A percentile compares a stretch with the other conserved stretches of the same genome.
Evolutionary conservation across 768 basidiomycete species (phyloP).

Genomic region (Lentinula edodes): DNA sequence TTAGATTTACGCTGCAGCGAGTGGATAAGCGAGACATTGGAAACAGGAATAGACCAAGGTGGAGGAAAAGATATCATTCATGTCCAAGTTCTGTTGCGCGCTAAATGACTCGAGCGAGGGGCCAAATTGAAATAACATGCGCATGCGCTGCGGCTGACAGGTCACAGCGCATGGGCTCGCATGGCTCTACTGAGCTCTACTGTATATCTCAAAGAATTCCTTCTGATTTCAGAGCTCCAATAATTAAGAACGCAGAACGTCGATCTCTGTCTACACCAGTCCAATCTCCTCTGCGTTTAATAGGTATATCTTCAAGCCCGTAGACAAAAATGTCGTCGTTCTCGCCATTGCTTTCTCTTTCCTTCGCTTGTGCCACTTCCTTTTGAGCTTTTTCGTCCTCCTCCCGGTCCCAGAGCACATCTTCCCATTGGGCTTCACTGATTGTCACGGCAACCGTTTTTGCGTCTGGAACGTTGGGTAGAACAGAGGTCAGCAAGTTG

Average conservation of each 20-base stretch:
- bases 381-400: conserved; percentile 40
- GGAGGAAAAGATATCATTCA: neutral
- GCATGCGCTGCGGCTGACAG: neutral
- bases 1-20: neutral
- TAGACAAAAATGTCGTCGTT: conserved; percentile 56
- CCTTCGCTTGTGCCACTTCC: conserved; percentile 16
- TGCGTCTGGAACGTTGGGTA: conserved; percentile 69
- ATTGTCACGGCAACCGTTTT: conserved; percentile 75
- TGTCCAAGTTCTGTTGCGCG: neutral
- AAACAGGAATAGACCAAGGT: neutral
- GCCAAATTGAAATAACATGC: neutral
- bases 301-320: conserved; percentile 50
- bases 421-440: conserved; percentile 75
- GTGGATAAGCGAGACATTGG: conserved; percentile 5
- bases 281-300: conserved; percentile 60
- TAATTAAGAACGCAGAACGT: conserved; percentile 73
- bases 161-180: neutral
- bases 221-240: conserved; percentile 71
- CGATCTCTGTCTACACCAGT: conserved; percentile 72
- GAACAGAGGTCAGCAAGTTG: conserved; percentile 66
- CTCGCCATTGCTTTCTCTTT: conserved; percentile 16
- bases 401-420: conserved; percentile 72
- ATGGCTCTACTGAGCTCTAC: neutral
- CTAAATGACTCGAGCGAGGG: neutral
- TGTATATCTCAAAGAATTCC: conserved; percentile 43